Evolutionary conservation across 179 eudicot species (phyloP).

Genomic region (Beta corolliflora): DNA sequence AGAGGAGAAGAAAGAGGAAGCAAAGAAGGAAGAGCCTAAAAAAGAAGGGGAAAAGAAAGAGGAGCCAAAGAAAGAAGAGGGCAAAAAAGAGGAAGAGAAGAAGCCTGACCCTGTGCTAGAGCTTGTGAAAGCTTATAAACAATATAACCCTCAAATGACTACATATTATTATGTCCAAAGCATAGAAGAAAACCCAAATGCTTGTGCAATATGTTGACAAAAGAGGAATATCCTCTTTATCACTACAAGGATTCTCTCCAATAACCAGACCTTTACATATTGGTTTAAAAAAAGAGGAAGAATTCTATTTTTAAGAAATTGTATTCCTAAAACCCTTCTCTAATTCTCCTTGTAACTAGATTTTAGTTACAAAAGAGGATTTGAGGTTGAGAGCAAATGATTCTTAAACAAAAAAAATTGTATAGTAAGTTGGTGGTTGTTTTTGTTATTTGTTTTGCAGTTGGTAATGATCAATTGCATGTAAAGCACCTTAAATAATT

Average conservation of each 20-base stretch:
- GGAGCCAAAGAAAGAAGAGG: slow-evolving; percentile 47
- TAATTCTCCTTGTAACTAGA: too few relatives aligned
- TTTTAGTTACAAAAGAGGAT: too few relatives aligned
- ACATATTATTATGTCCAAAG: slow-evolving; percentile 38
- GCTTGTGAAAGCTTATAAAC: slow-evolving; percentile 42
- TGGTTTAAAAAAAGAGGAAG: too few relatives aligned
- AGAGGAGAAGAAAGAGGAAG: slow-evolving; percentile 42
- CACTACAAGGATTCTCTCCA: too few relatives aligned
- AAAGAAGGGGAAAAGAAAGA: slow-evolving; percentile 44
- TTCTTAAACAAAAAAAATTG: neutral
- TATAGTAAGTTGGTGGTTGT: slow-evolving; percentile 6
- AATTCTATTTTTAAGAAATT: too few relatives aligned
- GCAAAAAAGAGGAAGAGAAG: slow-evolving; percentile 37
- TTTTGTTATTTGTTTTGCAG: neutral
- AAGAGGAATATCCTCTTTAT: neutral
- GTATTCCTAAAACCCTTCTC: too few relatives aligned
- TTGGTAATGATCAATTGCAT: neutral
- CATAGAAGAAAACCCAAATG: slow-evolving; percentile 48
- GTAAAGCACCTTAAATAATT: neutral
- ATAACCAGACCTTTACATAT: too few relatives aligned
- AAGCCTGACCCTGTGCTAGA: slow-evolving; percentile 31
- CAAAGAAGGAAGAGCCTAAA: slow-evolving; percentile 46
- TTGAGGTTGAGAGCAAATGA: neutral
- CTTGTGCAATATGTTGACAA: slow-evolving; percentile 37
- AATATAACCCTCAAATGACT: slow-evolving; percentile 40